Conservation (phyloP, 345 rosid genomes). For the Limnanthes douglasii region DNA sequence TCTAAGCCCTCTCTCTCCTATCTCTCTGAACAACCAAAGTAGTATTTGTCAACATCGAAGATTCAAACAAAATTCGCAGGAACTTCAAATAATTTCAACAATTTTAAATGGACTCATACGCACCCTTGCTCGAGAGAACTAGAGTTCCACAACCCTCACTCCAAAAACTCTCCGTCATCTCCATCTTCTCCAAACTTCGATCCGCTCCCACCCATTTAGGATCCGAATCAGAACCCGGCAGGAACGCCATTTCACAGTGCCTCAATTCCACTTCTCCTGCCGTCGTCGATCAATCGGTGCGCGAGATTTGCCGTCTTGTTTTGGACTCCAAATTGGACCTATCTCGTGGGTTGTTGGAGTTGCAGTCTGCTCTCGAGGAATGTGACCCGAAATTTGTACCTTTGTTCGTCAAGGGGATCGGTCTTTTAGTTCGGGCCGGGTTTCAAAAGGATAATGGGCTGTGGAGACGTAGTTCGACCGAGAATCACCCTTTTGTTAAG, state of each 20-base stretch:
- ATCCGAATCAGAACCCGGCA: conserved; percentile 47
- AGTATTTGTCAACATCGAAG: too few species aligned
- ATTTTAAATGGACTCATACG: conserved; percentile 70
- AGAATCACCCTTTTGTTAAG: conserved; percentile 74
- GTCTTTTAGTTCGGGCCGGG: conserved; percentile 40
- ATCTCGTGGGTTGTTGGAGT: conserved; percentile 54
- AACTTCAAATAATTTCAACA: too few species aligned
- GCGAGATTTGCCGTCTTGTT: conserved; percentile 77
- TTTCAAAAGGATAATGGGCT: conserved; percentile 28
- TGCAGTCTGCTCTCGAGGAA: conserved; percentile 80
- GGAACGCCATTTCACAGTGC: conserved; percentile 55
- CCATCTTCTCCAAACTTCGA: conserved; percentile 72
- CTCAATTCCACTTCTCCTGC: conserved; percentile 41
- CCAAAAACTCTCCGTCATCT: conserved; percentile 56
- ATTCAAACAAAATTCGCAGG: too few species aligned
- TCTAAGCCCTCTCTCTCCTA: too few species aligned
- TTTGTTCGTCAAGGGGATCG: conserved; percentile 54
- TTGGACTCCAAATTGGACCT: conserved; percentile 35
- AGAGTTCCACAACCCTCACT: conserved; percentile 73
- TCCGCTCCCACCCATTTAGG: conserved; percentile 32
- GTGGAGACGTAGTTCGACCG: conserved; percentile 34
- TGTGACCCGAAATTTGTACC: conserved; percentile 33
- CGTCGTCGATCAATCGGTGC: conserved; percentile 81
- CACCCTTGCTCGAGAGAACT: conserved; percentile 51
- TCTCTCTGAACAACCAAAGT: too few species aligned